phyloP scores from a whole-genome alignment of 257 asterid genomes.

The Forsythia viridissima region DNA sequence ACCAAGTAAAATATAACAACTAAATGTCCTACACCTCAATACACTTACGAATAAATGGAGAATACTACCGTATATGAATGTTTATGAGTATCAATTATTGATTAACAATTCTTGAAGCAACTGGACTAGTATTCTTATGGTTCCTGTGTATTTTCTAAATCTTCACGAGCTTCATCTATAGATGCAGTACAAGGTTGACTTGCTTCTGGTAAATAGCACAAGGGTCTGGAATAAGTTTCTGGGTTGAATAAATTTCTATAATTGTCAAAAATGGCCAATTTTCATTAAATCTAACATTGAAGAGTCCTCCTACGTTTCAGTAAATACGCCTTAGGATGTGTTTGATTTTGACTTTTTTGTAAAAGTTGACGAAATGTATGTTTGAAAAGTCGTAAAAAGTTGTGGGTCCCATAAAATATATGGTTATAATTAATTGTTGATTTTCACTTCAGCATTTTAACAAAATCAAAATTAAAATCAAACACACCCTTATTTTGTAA shows the following conservation, averaged over 20 bases:
- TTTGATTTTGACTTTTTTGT: no score
- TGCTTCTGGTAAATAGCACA: background rate
- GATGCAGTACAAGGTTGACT: background rate
- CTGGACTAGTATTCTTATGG: background rate
- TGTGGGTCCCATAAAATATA: no score
- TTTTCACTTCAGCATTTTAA: no score
- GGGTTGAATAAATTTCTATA: background rate
- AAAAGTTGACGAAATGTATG: no score
- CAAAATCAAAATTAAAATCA: no score
- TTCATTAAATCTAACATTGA: background rate
- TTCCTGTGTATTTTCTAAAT: background rate
- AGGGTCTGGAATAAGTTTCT: background rate
- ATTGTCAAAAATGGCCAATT: background rate
- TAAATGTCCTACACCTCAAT: background rate
- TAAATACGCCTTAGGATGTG: background rate
- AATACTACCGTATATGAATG: background rate
- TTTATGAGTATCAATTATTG: background rate
- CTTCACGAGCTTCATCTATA: background rate
- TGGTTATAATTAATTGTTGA: no score
- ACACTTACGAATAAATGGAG: background rate
- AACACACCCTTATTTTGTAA: background rate
- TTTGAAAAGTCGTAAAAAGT: no score
- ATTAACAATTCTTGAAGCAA: background rate
- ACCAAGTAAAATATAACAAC: background rate
- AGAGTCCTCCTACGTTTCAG: background rate